Conservation (phyloP, 352 stramenopile genomes). For the Globisporangium alternatum region DNA sequence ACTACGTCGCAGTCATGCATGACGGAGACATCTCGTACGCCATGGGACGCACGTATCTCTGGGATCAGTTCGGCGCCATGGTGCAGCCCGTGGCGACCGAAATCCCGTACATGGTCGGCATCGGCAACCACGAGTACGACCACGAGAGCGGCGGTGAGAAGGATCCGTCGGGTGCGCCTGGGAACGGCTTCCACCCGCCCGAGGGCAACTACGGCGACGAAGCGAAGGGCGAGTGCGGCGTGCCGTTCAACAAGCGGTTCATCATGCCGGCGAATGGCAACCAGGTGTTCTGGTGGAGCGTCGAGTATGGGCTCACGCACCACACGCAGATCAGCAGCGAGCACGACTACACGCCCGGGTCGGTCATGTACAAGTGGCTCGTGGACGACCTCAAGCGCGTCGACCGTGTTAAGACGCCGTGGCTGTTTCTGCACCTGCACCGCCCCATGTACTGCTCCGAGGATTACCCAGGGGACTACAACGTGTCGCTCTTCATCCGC, state of each 20-base stretch:
- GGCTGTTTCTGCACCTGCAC: slow-evolving; percentile 90
- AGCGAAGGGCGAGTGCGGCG: slow-evolving; percentile 56
- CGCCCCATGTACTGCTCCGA: slow-evolving; percentile 89
- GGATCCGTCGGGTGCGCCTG: slow-evolving; percentile 44
- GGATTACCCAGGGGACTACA: slow-evolving; percentile 50
- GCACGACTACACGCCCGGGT: slow-evolving; percentile 84
- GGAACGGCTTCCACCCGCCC: slow-evolving; percentile 43
- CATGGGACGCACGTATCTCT: slow-evolving; percentile 43
- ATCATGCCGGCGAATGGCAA: slow-evolving; percentile 53
- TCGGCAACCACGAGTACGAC: slow-evolving; percentile 63
- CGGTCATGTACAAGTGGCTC: slow-evolving; percentile 87
- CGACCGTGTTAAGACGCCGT: slow-evolving; percentile 86
- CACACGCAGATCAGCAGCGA: slow-evolving; percentile 92
- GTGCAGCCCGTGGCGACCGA: slow-evolving; percentile 52
- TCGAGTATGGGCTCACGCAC: slow-evolving; percentile 85
- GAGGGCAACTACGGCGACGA: slow-evolving; percentile 66
- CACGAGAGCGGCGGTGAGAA: slow-evolving; percentile 45
- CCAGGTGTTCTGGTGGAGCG: slow-evolving; percentile 87
- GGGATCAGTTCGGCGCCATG: slow-evolving; percentile 72
- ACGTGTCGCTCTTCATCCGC: slow-evolving; percentile 74
- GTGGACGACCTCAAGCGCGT: slow-evolving; percentile 78
- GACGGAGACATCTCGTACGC: slow-evolving; percentile 78
- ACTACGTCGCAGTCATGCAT: slow-evolving; percentile 60
- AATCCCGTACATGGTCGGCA: slow-evolving; percentile 62
- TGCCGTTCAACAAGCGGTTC: slow-evolving; percentile 62